phyloP scores from a whole-genome alignment of 2,329 filamentous ascomycete species.

The Fusarium nodosum region DNA sequence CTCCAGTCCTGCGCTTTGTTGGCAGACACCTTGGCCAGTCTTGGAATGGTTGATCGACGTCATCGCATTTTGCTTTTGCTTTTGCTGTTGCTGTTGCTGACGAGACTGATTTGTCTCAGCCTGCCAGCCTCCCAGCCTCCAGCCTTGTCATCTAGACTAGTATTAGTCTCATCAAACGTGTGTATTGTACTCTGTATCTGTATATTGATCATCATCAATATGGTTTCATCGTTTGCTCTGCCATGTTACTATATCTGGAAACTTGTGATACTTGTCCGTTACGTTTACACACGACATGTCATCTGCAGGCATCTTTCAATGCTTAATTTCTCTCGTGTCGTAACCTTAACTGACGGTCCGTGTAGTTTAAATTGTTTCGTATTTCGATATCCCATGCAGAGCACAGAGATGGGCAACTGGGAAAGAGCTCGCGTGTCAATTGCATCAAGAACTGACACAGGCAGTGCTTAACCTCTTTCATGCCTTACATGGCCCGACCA shows the following conservation, averaged over 20 bases:
- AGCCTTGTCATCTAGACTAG: conserved; percentile 23
- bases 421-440: conserved; percentile 43
- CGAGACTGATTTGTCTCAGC: conserved; percentile 38
- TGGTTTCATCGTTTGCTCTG: not conserved
- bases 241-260: conserved; percentile 30
- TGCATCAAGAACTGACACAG: conserved; percentile 17
- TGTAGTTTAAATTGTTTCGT: conserved; percentile 27
- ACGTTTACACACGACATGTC: conserved; percentile 31
- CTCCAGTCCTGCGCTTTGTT: conserved; percentile 4
- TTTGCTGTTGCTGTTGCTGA: conserved; percentile 5
- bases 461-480: not conserved
- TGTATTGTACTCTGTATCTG: not conserved
- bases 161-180: conserved; percentile 19
- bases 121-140: conserved; percentile 35
- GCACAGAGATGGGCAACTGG: not conserved
- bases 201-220: not conserved
- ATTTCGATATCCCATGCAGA: conserved; percentile 12
- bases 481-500: conserved; percentile 7
- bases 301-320: conserved; percentile 15
- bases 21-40: conserved; percentile 11
- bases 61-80: conserved; percentile 23
- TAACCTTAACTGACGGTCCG: conserved; percentile 29
- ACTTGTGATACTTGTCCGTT: conserved; percentile 7
- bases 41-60: conserved; percentile 28
- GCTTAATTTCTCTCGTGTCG: not conserved